Evolutionary conservation across 2,329 filamentous ascomycete genomes (phyloP).

Genomic region (Neurospora crassa): DNA sequence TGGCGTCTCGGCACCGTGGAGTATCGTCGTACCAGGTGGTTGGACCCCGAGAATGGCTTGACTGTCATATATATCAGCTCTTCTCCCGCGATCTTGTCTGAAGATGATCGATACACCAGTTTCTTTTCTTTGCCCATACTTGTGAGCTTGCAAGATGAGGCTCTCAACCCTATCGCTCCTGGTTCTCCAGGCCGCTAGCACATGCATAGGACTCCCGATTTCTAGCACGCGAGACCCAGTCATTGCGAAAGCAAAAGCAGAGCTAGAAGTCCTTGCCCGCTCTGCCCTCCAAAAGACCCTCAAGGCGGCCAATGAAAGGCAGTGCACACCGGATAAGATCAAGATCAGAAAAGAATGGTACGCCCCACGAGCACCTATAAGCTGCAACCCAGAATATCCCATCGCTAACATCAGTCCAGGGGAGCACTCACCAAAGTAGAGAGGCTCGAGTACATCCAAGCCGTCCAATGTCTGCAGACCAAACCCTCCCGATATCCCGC

Average conservation of each 20-base stretch:
- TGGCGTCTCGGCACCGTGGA: not conserved
- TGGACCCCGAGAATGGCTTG: not conserved
- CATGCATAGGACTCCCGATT: not conserved
- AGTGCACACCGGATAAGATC: conserved; percentile 20
- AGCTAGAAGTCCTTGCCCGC: conserved; percentile 9
- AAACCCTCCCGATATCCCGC: conserved; percentile 26
- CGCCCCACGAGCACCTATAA: not conserved
- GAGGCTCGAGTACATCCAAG: conserved; percentile 31
- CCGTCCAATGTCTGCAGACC: conserved; percentile 33
- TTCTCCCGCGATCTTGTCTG: not conserved
- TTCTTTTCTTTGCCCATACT: not conserved
- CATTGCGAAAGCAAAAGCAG: conserved; percentile 1
- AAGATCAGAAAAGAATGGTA: conserved; percentile 27
- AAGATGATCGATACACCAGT: not conserved
- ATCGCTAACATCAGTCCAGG: conserved; percentile 1
- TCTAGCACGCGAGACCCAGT: not conserved
- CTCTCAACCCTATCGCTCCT: conserved; percentile 11
- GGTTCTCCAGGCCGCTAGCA: conserved; percentile 7
- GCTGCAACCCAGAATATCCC: not conserved
- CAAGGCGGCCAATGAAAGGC: conserved; percentile 3
- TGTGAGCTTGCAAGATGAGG: conserved; percentile 3
- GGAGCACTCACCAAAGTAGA: conserved; percentile 19
- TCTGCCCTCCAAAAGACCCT: conserved; percentile 19
- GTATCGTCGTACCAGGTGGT: not conserved
- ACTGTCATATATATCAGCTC: not conserved